Conservation (phyloP, 2,329 filamentous ascomycete genomes). For the Spiromastix sp. region DNA sequence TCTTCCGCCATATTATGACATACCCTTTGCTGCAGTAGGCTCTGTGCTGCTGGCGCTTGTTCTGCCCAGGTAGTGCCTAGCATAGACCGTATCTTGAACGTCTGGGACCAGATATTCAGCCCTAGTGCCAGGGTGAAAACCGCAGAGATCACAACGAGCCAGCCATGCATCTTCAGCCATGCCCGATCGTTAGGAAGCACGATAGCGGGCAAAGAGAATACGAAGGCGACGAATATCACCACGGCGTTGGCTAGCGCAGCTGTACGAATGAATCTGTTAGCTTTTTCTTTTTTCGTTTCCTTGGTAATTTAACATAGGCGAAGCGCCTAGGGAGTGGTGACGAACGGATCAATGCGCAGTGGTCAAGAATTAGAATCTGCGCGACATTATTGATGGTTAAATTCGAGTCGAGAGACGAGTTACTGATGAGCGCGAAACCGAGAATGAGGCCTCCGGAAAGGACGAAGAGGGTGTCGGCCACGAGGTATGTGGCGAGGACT, state of each 20-base stretch:
- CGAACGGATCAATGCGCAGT: constrained; percentile 45
- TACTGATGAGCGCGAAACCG: constrained; percentile 42
- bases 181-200: constrained; percentile 54
- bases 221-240: constrained; percentile 60
- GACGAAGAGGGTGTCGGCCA: constrained; percentile 43
- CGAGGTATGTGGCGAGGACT: constrained; percentile 42
- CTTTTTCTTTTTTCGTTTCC: no score
- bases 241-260: constrained; percentile 63
- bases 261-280: constrained; percentile 15
- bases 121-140: constrained; percentile 58
- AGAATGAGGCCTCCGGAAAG: constrained; percentile 42
- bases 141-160: constrained; percentile 50
- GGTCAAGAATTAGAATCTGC: constrained; percentile 39
- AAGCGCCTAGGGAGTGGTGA: constrained; percentile 9
- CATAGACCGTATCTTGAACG: constrained; percentile 55
- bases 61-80: constrained; percentile 51
- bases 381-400: constrained; percentile 42
- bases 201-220: constrained; percentile 60
- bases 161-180: constrained; percentile 61
- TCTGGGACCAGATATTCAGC: constrained; percentile 61
- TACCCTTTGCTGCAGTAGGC: constrained; percentile 61
- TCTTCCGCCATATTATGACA: no score
- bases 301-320: no score
- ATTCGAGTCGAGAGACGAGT: constrained; percentile 30
- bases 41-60: constrained; percentile 49